Percentiles rank a stretch among this genome's conserved stretches.
These are phyloP conservation scores for Nigrograna mackinnonii DNA, from an alignment of 2,329 filamentous ascomycete genomes.

Conservation along the genomic window DNA sequence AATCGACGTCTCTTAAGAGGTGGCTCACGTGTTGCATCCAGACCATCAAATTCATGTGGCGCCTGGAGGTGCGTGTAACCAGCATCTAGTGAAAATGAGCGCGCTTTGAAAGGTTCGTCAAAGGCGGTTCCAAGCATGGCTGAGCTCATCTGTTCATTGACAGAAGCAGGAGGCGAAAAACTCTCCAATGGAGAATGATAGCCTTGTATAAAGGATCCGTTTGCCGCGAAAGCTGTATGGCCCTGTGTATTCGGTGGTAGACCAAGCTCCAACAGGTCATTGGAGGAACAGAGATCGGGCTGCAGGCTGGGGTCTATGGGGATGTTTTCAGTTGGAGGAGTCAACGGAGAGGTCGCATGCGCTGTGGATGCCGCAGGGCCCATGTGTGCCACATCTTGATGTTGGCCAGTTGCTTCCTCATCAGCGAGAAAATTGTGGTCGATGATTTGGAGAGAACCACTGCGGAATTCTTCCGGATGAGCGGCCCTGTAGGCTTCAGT, in stretches of 20 bases:
- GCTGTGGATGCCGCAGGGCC: no score
- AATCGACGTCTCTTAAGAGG: slow-evolving; percentile 11
- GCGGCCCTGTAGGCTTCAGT: slow-evolving; percentile 23
- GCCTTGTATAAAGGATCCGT: no score
- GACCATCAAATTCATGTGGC: neutral
- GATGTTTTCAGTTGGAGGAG: neutral
- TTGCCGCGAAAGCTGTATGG: neutral
- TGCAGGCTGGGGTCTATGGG: neutral
- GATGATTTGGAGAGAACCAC: slow-evolving; percentile 6
- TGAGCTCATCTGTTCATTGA: neutral
- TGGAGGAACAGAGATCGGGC: neutral
- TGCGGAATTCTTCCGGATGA: slow-evolving; percentile 14
- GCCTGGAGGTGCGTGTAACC: neutral
- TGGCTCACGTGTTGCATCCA: slow-evolving; percentile 2
- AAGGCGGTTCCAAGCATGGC: neutral
- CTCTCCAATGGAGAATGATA: no score
- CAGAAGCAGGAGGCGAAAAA: neutral
- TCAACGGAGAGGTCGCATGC: no score
- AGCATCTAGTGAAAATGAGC: neutral
- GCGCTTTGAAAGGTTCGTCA: neutral
- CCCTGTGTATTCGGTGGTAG: neutral
- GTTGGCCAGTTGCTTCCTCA: neutral
- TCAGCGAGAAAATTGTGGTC: neutral
- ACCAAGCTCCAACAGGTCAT: neutral
- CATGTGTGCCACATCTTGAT: no score